These are phyloP conservation scores for Pisolithus thermaeus DNA, from an alignment of 1,284 basidiomycete species.

Conservation along the genomic window DNA sequence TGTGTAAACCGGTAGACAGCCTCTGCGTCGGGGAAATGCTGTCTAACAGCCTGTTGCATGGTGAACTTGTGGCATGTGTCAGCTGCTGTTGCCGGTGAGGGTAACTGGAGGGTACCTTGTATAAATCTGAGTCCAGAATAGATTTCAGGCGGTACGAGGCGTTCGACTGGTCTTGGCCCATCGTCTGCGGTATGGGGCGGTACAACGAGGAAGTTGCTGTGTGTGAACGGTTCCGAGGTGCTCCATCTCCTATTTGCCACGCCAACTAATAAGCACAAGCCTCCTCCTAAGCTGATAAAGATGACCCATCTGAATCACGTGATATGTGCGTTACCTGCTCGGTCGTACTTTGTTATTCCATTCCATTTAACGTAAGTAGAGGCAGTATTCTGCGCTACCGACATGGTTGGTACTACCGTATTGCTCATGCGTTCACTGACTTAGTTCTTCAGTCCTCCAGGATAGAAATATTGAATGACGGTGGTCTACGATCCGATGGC, in stretches of 20 bases:
- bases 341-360: no score
- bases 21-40: slow-evolving; percentile 68
- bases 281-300: background rate
- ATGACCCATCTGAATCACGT: background rate
- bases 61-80: slow-evolving; percentile 58
- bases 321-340: no score
- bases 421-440: background rate
- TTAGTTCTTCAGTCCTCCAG: slow-evolving; percentile 53
- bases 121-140: slow-evolving; percentile 91
- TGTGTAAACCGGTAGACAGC: slow-evolving; percentile 86
- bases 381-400: background rate
- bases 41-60: slow-evolving; percentile 92
- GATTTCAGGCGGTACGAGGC: slow-evolving; percentile 35
- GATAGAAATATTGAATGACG: slow-evolving; percentile 86
- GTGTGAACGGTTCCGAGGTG: no score
- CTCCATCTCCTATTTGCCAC: no score
- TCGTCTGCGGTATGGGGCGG: background rate
- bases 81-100: background rate
- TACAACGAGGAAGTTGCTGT: background rate
- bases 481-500: slow-evolving; percentile 86
- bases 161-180: background rate
- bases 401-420: background rate
- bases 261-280: no score
- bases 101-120: slow-evolving; percentile 60
- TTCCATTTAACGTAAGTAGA: no score